Base-by-base conservation (phyloP, 176 grass and related monocot species). In the Avena eriantha region DNA sequence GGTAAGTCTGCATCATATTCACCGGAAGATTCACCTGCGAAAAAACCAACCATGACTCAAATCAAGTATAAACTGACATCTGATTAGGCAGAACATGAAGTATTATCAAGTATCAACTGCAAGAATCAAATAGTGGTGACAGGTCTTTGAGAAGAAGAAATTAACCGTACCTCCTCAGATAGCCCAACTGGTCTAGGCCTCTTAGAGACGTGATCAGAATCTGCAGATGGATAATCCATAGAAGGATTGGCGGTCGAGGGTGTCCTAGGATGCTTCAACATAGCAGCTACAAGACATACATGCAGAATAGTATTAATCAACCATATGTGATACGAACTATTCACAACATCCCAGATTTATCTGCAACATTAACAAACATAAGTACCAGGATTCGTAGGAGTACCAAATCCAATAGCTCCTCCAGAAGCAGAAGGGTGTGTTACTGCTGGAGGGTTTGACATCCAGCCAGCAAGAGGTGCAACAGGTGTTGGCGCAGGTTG, bases 201-300 rank as follows among this genome's bases (percentile, higher is more conserved):
- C 83, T 99, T 99, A 50, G 85, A 84, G 14, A 94, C 69, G 18
- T 99, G 94, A 69, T 99, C 97, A 83, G 97, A 99, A 84, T 94
- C 97, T 89, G 86, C 97, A 83, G 94, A 91, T 79, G 87, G 92
- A 76, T 97, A 99, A 80, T 99, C 97, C 76, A 90, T 84, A 8
- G 78, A 76, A 93, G 97, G 89, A 83, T 94, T 96, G 33, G 85
- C 86, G 31, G 86, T 84, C 77, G 96, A 87, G 21, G 92, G 90
- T 70, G 97, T 91, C 71, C 94, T 94, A 78, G 95, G 95, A 89
- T 95, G 95, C 83, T 99, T 99, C 86, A 99, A 91, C 51, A 97
- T 90, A 56, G 94, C 87, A 73, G 83, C 97, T 95, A 76, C 49
- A 81, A 83, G 14, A 81, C 76, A 23, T 57, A 64, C 31, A 34